Base-by-base conservation (phyloP, 2,329 filamentous ascomycete species). In the Fusarium papillatum region DNA sequence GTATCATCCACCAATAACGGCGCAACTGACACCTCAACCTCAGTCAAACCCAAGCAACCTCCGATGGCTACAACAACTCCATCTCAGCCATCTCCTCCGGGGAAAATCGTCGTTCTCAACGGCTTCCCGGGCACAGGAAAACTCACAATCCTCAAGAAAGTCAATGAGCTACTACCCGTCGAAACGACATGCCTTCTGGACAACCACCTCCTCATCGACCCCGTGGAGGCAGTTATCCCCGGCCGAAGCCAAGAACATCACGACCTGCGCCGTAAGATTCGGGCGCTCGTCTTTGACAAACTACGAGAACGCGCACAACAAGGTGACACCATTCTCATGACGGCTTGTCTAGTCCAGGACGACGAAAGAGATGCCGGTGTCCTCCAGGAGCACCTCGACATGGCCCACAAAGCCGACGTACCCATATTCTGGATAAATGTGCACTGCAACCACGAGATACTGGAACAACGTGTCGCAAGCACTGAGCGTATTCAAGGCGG, bases 171-270 rank as follows among this genome's bases (percentile, higher is more conserved):
- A 14, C 66, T 77, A 2, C 65, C 68, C 3, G 2, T 14, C 22
- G 46, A 66, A 2, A 66, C 46, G 8, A 68, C 76, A 39, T 71
- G 73, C 24, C 67, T 77, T 9, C 46, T 76, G 6, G 75, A 78
- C 43, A 78, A 78, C 13, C 76, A 79, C 46, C 69, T 78, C 0
- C 74, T 79, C 14, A 77, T 78, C 22, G 74, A 79, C 31, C 72
- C 77, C 0, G 71, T 77, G 1, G 64, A 9, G 0, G 67, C 68
- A n/a, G 69, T 74, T 8, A 65, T 72, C 29, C 73, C 73, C 2
- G 66, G 65, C 9, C 69, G 73, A 57, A 71, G 63, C 38, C 61
- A 74, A 8, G 70, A 71, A 39, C 77, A 79, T 46, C 66, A 79
- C 38, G 68, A 76, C 19, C 64, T 79, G 4, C 74, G 76, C 19